phyloP scores from a whole-genome alignment of 306 rosid genomes.

The Lotus japonicus region DNA sequence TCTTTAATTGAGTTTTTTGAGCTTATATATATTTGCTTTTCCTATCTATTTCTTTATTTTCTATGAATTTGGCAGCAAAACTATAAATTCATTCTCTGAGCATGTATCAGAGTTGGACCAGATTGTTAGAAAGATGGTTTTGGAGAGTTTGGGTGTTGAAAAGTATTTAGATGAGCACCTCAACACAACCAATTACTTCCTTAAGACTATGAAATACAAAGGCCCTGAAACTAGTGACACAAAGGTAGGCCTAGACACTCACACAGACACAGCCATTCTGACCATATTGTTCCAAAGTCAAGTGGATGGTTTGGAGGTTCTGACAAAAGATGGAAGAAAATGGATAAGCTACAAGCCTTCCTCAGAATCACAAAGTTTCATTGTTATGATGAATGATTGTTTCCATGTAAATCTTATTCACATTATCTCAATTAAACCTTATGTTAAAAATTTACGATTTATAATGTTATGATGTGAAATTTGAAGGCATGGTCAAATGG shows the following conservation, averaged over 20 bases:
- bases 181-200: constrained; percentile 55
- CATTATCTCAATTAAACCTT: too few relatives aligned
- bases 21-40: too few relatives aligned
- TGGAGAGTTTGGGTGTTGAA: constrained; percentile 61
- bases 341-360: constrained; percentile 59
- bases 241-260: constrained; percentile 41
- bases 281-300: constrained; percentile 59
- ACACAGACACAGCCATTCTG: constrained; percentile 59
- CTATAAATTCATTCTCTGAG: constrained; percentile 41
- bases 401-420: constrained; percentile 44
- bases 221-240: constrained; percentile 48
- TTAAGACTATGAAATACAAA: constrained; percentile 57
- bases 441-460: too few relatives aligned
- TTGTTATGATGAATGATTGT: constrained; percentile 55
- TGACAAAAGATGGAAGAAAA: constrained; percentile 52
- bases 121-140: constrained; percentile 56
- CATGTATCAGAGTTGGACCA: constrained; percentile 46
- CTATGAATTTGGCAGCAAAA: constrained; percentile 31
- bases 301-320: constrained; percentile 56
- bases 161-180: constrained; percentile 64
- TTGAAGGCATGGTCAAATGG: constrained; percentile 70
- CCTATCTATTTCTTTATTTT: too few relatives aligned
- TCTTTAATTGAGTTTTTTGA: too few relatives aligned
- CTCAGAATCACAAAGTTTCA: constrained; percentile 36
- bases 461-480: too few relatives aligned